Evolutionary conservation across 2,329 filamentous ascomycete species (phyloP).

Genomic region (Fusarium albosuccineum): DNA sequence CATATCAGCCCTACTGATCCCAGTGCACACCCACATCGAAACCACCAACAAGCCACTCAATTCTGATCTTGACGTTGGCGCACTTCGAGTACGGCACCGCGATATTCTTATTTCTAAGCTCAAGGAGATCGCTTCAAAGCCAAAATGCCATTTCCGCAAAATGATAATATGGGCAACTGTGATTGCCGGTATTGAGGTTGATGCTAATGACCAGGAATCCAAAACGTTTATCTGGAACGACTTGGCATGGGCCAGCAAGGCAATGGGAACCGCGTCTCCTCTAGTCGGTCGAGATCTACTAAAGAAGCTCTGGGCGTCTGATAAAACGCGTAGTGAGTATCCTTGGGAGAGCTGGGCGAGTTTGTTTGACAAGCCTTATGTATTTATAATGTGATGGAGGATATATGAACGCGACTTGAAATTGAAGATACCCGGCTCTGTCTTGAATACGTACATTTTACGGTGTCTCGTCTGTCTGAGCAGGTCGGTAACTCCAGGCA

Average conservation of each 20-base stretch:
- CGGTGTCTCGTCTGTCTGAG: no score
- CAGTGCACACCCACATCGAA: background rate
- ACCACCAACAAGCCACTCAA: background rate
- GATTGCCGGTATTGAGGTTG: conserved; percentile 41
- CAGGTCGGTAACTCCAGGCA: no score
- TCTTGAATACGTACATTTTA: no score
- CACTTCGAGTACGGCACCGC: background rate
- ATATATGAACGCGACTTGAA: background rate
- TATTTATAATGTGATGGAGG: background rate
- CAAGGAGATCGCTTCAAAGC: conserved; percentile 8
- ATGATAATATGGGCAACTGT: conserved; percentile 45
- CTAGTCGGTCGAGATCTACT: conserved; percentile 35
- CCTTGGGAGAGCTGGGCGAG: background rate
- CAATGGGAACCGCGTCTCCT: conserved; percentile 36
- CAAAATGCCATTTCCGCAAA: conserved; percentile 26
- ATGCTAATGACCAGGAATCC: conserved; percentile 17
- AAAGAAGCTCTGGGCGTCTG: conserved; percentile 29
- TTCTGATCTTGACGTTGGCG: background rate
- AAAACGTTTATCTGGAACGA: conserved; percentile 30
- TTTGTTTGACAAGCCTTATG: conserved; percentile 11
- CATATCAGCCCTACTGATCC: conserved; percentile 7
- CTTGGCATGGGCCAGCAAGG: conserved; percentile 32
- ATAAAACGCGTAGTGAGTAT: no score
- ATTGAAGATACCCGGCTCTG: background rate
- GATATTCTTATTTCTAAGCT: conserved; percentile 22